A percentile compares a stretch with the other conserved stretches of the same genome.
Evolutionary conservation across 495 filamentous ascomycete genomes (phyloP).

Genomic region (Talaromyces adpressus): DNA sequence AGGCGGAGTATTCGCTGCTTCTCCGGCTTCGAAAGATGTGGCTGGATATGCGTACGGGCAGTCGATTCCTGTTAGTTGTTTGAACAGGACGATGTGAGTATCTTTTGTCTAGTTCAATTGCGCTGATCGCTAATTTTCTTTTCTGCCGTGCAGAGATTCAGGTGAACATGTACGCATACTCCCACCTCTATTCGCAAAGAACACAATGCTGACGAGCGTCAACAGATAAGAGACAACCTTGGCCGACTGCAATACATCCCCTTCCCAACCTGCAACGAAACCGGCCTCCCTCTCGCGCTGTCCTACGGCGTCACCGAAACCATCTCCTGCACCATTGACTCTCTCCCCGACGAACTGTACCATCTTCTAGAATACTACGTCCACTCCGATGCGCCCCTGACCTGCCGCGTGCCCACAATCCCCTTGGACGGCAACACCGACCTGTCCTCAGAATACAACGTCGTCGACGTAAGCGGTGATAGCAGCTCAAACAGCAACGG

Average conservation of each 20-base stretch:
- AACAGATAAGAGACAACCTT: conserved; percentile 68
- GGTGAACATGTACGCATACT: conserved; percentile 53
- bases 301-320: conserved; percentile 72
- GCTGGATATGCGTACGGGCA: conserved; percentile 39
- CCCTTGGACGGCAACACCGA: conserved; percentile 40
- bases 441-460: conserved; percentile 13
- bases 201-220: neutral
- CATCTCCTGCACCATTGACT: conserved; percentile 84
- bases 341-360: conserved; percentile 83
- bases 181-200: neutral
- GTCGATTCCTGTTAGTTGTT: conserved; percentile 56
- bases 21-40: neutral
- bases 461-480: neutral
- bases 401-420: conserved; percentile 81
- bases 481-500: neutral
- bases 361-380: conserved; percentile 98
- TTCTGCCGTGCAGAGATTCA: conserved; percentile 34
- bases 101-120: neutral
- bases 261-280: conserved; percentile 90
- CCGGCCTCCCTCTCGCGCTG: conserved; percentile 69
- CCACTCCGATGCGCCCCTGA: conserved; percentile 88
- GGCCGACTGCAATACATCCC: conserved; percentile 91
- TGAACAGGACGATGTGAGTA: conserved; percentile 61
- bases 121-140: neutral
- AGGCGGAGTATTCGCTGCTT: neutral